These are phyloP conservation scores for Rutstroemia sp. DNA, from an alignment of 2,329 filamentous ascomycete genomes.

Conservation along the genomic window DNA sequence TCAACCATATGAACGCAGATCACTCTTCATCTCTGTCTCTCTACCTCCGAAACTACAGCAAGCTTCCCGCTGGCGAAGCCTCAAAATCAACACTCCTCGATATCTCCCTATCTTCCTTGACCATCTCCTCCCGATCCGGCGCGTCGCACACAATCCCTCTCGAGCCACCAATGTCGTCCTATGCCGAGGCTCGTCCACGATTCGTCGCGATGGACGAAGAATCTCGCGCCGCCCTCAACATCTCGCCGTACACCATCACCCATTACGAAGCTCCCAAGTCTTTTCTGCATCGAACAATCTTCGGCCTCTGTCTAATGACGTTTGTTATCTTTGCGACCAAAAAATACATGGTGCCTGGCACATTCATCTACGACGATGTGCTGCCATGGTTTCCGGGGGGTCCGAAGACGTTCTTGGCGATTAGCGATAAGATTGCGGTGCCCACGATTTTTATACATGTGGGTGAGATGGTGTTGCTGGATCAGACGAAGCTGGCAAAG, in stretches of 20 bases:
- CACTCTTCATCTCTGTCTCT: constrained; percentile 67
- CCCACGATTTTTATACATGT: constrained; percentile 58
- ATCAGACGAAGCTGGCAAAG: constrained; percentile 38
- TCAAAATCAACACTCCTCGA: constrained; percentile 55
- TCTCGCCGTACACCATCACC: constrained; percentile 37
- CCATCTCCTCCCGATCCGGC: constrained; percentile 44
- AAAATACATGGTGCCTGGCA: constrained; percentile 45
- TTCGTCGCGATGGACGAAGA: constrained; percentile 66
- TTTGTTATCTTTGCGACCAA: constrained; percentile 43
- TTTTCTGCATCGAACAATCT: constrained; percentile 42
- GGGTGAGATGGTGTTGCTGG: constrained; percentile 51
- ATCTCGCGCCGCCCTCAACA: constrained; percentile 50
- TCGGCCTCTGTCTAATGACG: constrained; percentile 47
- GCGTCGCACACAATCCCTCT: constrained; percentile 51
- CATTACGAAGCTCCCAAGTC: constrained; percentile 30
- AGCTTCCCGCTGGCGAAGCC: constrained; percentile 47
- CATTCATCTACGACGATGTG: constrained; percentile 41
- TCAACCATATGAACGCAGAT: constrained; percentile 82
- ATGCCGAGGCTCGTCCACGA: constrained; percentile 59
- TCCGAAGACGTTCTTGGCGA: constrained; percentile 46
- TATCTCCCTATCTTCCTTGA: constrained; percentile 56
- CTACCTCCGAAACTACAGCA: constrained; percentile 68
- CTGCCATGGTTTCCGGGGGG: constrained; percentile 50
- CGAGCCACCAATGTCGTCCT: constrained; percentile 60
- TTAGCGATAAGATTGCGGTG: constrained; percentile 51